Conservation (phyloP, 176 grass and related monocot genomes). For the Oryza glumipatula region DNA sequence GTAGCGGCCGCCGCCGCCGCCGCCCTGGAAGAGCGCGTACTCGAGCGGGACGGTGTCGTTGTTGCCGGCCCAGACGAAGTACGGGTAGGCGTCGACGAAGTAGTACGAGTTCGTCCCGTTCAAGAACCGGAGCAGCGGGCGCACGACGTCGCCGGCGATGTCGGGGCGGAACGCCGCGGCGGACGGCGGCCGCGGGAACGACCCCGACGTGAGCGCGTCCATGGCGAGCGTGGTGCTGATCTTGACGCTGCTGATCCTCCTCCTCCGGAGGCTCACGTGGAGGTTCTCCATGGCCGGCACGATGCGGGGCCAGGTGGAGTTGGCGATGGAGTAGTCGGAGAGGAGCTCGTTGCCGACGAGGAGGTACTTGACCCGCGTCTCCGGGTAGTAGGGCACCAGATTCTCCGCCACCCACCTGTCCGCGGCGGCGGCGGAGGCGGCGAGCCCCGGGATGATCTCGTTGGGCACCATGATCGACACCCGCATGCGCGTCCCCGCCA, state of each 20-base stretch:
- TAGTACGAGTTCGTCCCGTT: constrained; percentile 74
- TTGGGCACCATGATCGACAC: constrained; percentile 98
- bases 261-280: constrained; percentile 49
- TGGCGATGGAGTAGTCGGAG: constrained; percentile 61
- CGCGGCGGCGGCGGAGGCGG: constrained; percentile 55
- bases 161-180: constrained; percentile 63
- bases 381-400: constrained; percentile 53
- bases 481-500: constrained; percentile 53
- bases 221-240: constrained; percentile 87
- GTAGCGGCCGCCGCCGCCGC: constrained; percentile 35
- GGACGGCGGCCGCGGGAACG: constrained; percentile 75
- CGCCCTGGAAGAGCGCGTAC: constrained; percentile 59
- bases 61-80: constrained; percentile 69
- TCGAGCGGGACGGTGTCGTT: constrained; percentile 56
- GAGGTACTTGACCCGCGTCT: constrained; percentile 68
- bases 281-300: constrained; percentile 87
- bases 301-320: constrained; percentile 60
- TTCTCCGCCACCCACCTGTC: constrained; percentile 70
- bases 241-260: constrained; percentile 64
- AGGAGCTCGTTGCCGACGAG: constrained; percentile 97
- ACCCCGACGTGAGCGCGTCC: constrained; percentile 52
- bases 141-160: constrained; percentile 65
- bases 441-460: constrained; percentile 64
- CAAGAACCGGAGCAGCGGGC: constrained; percentile 72
- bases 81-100: constrained; percentile 85